These are phyloP conservation scores for Rhinocladiella similis DNA, from an alignment of 2,329 filamentous ascomycete species.

Conservation along the genomic window DNA sequence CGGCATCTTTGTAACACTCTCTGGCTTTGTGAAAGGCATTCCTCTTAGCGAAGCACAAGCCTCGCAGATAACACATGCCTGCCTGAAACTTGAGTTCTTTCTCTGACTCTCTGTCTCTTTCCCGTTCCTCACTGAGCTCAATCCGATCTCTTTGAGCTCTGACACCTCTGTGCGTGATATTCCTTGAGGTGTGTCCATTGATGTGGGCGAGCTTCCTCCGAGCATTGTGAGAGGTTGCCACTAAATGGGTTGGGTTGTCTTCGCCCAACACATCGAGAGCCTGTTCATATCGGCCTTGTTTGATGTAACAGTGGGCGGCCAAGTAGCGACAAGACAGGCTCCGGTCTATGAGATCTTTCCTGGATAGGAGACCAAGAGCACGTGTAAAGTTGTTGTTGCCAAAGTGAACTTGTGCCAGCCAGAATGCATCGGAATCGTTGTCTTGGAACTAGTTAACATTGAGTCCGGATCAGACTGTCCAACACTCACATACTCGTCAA, in stretches of 20 bases:
- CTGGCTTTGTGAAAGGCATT: slow-evolving; percentile 97
- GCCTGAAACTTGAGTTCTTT: slow-evolving; percentile 85
- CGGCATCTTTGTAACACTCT: slow-evolving; percentile 97
- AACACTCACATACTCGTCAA: slow-evolving; percentile 70
- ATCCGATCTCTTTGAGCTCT: slow-evolving; percentile 53
- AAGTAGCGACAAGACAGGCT: slow-evolving; percentile 90
- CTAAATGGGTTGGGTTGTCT: slow-evolving; percentile 87
- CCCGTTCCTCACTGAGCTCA: slow-evolving; percentile 56
- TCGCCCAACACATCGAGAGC: slow-evolving; percentile 85
- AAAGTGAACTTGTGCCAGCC: slow-evolving; percentile 98
- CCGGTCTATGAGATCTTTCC: slow-evolving; percentile 76
- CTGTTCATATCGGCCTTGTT: slow-evolving; percentile 86
- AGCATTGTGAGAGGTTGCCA: slow-evolving; percentile 63
- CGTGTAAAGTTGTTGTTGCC: slow-evolving; percentile 92
- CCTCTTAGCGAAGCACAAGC: slow-evolving; percentile 92
- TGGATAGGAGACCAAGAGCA: slow-evolving; percentile 80
- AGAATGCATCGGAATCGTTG: slow-evolving; percentile 91
- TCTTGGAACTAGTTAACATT: slow-evolving; percentile 53
- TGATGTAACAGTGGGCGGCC: slow-evolving; percentile 90
- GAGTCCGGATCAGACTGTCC: neutral
- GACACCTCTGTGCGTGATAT: slow-evolving; percentile 50
- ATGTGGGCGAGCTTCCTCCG: slow-evolving; percentile 71
- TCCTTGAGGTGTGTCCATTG: slow-evolving; percentile 50
- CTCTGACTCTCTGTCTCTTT: slow-evolving; percentile 67
- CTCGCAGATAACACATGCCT: slow-evolving; percentile 93